phyloP scores from a whole-genome alignment of 805 yeast genomes.

The Saccharomycopsis sp. region DNA sequence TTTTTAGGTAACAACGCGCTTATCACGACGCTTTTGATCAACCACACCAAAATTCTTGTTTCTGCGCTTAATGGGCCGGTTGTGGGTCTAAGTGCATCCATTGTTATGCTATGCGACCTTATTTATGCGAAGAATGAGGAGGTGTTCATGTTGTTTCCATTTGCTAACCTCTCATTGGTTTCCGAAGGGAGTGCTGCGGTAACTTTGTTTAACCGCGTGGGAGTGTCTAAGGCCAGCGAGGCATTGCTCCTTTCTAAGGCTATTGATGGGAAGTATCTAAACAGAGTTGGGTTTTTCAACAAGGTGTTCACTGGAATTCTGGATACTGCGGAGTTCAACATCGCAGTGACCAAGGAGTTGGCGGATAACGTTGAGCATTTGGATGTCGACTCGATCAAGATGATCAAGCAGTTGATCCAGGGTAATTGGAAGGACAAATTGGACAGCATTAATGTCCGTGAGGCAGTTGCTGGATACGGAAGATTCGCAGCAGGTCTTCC shows the following conservation, averaged over 20 bases:
- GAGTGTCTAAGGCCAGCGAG: slow-evolving; percentile 65
- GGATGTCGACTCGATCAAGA: slow-evolving; percentile 38
- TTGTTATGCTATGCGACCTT: slow-evolving; percentile 67
- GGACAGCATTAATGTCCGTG: neutral
- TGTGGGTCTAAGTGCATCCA: slow-evolving; percentile 66
- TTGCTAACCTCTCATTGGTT: slow-evolving; percentile 73
- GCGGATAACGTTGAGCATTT: slow-evolving; percentile 34
- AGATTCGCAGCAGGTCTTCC: slow-evolving; percentile 3
- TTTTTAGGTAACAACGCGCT: slow-evolving; percentile 68
- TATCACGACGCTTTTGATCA: slow-evolving; percentile 58
- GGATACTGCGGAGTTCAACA: slow-evolving; percentile 38
- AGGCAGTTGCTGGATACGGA: slow-evolving; percentile 4
- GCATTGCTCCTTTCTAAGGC: slow-evolving; percentile 65
- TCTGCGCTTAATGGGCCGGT: slow-evolving; percentile 83
- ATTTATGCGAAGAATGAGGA: slow-evolving; percentile 58
- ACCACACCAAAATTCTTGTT: slow-evolving; percentile 63
- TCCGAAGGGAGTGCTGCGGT: slow-evolving; percentile 76
- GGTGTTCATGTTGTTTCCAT: slow-evolving; percentile 62
- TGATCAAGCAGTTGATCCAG: slow-evolving; percentile 40
- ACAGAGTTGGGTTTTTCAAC: slow-evolving; percentile 53
- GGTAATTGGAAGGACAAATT: slow-evolving; percentile 19
- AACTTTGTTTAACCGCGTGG: slow-evolving; percentile 61
- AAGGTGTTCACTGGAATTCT: slow-evolving; percentile 37
- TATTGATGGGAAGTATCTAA: slow-evolving; percentile 49
- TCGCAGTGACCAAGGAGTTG: slow-evolving; percentile 32